phyloP scores from a whole-genome alignment of 139 green algal species.

The Chara braunii region DNA sequence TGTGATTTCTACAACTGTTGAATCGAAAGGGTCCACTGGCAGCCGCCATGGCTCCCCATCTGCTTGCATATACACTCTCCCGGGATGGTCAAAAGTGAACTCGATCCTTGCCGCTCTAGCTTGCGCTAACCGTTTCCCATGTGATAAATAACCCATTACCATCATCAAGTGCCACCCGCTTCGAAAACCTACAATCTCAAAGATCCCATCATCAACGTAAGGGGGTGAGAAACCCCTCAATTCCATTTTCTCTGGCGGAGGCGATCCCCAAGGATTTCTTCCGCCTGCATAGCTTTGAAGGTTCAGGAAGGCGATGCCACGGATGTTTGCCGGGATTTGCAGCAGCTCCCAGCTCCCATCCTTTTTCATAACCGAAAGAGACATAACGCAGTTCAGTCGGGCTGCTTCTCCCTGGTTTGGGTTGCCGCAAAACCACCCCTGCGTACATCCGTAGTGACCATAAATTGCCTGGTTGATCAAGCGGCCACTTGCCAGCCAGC shows the following conservation, averaged over 20 bases:
- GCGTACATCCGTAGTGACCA: constrained; percentile 14
- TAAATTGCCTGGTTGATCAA: constrained; percentile 33
- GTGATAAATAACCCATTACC: constrained; percentile 26
- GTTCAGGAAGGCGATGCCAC: constrained; percentile 29
- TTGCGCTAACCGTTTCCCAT: constrained; percentile 13
- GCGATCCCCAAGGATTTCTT: constrained; percentile 33
- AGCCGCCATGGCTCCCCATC: no score
- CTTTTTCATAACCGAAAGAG: not conserved
- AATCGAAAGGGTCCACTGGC: no score
- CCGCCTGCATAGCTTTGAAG: constrained; percentile 44
- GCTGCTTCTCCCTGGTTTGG: no score
- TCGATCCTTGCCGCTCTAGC: no score
- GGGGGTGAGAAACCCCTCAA: not conserved
- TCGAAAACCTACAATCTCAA: constrained; percentile 41
- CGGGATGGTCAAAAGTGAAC: no score
- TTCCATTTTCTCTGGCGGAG: constrained; percentile 5
- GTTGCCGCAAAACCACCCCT: constrained; percentile 29
- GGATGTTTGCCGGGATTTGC: not conserved
- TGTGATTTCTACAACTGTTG: no score
- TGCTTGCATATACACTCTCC: no score
- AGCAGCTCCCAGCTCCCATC: not conserved
- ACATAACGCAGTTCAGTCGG: no score
- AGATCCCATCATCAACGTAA: constrained; percentile 23
- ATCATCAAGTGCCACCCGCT: constrained; percentile 35
- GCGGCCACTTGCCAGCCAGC: constrained; percentile 27